Conservation (phyloP, 2,329 filamentous ascomycete species). For the Pseudocercospora cruenta region DNA sequence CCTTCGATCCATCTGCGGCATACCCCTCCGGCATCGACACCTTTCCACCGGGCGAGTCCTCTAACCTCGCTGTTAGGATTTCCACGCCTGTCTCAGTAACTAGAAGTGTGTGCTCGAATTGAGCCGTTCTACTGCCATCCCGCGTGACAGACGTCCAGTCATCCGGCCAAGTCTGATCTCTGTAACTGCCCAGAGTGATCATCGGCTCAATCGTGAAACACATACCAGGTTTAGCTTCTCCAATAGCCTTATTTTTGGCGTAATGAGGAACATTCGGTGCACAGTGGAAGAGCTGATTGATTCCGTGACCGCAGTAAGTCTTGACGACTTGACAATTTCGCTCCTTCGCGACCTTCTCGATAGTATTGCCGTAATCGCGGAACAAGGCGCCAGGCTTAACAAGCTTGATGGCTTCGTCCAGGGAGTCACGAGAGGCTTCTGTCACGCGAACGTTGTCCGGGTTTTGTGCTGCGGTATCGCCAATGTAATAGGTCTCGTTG, state of each 20-base stretch:
- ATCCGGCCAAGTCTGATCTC: slow-evolving; percentile 95
- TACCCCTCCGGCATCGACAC: slow-evolving; percentile 33
- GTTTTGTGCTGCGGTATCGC: slow-evolving; percentile 80
- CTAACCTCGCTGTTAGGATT: slow-evolving; percentile 73
- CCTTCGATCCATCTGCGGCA: slow-evolving; percentile 20
- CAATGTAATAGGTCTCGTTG: slow-evolving; percentile 98
- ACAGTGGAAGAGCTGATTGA: slow-evolving; percentile 91
- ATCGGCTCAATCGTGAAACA: slow-evolving; percentile 99
- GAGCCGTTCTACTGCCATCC: slow-evolving; percentile 86
- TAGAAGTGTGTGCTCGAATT: slow-evolving; percentile 87
- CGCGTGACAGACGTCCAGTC: slow-evolving; percentile 96
- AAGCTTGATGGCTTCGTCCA: slow-evolving; percentile 86
- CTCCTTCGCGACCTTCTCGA: slow-evolving; percentile 91
- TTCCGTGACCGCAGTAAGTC: slow-evolving; percentile 94
- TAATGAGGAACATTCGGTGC: slow-evolving; percentile 96
- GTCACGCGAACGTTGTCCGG: slow-evolving; percentile 87
- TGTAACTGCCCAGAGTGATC: slow-evolving; percentile 89
- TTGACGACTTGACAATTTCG: slow-evolving; percentile 87
- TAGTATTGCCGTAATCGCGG: slow-evolving; percentile 89
- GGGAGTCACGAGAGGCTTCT: slow-evolving; percentile 83
- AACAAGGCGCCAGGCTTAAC: slow-evolving; percentile 94
- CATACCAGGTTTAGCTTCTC: slow-evolving; percentile 92
- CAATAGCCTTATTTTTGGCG: slow-evolving; percentile 96
- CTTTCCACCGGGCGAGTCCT: slow-evolving; percentile 72
- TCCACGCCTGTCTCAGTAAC: slow-evolving; percentile 84